Evolutionary conservation across 164 flowering plant species (phyloP), one percentile per base, ranked within the genome.

Genomic region (Warburgia ugandensis): DNA sequence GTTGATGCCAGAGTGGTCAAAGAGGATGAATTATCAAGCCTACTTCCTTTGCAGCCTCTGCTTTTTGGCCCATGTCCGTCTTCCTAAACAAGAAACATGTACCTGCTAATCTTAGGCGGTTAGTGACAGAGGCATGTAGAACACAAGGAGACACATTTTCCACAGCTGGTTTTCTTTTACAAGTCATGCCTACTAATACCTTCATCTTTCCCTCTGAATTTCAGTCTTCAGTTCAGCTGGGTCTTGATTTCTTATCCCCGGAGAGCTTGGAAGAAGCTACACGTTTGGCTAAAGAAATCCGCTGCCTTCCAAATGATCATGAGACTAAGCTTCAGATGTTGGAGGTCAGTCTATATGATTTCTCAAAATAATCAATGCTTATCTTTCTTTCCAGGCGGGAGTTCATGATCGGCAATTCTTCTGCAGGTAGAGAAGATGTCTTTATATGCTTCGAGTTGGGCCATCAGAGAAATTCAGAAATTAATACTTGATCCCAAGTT

Each of bases 401-500:
- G 7, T 33, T 49, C 44, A 58, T 10, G 26, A n/a, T n/a, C n/a
- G 5, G 7, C 23, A 9, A 43, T 4, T 45, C 48, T 50, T 23
- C 25, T 68, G 61, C 84, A 86, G 99, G 94, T 86, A 2, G 97
- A 92, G 28, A 92, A 88, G 74, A 86, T 86, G 55, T 82, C 94
- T 19, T 67, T 92, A 11, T 89, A 88, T 68, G 94, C 99, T 16
- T 95, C 95, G 29, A 89, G 99, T 72, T 84, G 85, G 6, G 86
- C 95, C 29, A 89, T 92, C 30, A 86, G 79, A 72, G 97, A 92
- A 72, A 81, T 92, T 29, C 86, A 84, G 58, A 92, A 84, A 71
- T 50, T 92, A 73, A 92, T 79, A 31, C 91, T 92, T 50, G 97
- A 92, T 67, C 78, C 94, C 57, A 85, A 76, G 98, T 86, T 12